phyloP scores from a whole-genome alignment of 176 grass and related monocot genomes.

The Oryza officinalis region DNA sequence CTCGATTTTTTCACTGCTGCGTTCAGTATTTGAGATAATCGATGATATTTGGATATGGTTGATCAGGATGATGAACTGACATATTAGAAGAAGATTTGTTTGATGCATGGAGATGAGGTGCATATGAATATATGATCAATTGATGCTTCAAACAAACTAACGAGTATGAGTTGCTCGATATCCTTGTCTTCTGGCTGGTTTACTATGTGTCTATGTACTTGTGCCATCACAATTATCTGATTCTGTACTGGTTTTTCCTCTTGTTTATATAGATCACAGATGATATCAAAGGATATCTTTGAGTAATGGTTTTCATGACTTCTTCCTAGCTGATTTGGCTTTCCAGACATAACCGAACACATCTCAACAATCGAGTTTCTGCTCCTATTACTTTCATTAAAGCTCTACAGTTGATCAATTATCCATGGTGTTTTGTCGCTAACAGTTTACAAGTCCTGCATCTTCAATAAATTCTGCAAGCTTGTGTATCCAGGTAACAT shows the following conservation, averaged over 20 bases:
- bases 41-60: neutral
- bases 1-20: neutral
- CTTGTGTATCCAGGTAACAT: neutral
- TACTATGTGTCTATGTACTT: neutral
- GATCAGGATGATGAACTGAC: neutral
- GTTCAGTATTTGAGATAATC: neutral
- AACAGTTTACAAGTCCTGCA: neutral
- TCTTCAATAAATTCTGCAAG: neutral
- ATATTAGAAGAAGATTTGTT: constrained; percentile 9
- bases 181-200: neutral
- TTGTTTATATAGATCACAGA: neutral
- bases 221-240: neutral
- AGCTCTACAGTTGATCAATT: neutral
- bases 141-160: constrained; percentile 6
- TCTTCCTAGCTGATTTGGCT: neutral
- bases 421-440: neutral
- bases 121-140: neutral
- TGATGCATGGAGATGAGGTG: neutral
- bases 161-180: neutral
- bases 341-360: neutral
- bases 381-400: neutral
- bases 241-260: neutral
- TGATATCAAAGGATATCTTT: neutral
- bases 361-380: neutral
- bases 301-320: neutral